These are phyloP conservation scores for Fonsecaea nubica DNA, from an alignment of 2,329 filamentous ascomycete species.

Conservation along the genomic window DNA sequence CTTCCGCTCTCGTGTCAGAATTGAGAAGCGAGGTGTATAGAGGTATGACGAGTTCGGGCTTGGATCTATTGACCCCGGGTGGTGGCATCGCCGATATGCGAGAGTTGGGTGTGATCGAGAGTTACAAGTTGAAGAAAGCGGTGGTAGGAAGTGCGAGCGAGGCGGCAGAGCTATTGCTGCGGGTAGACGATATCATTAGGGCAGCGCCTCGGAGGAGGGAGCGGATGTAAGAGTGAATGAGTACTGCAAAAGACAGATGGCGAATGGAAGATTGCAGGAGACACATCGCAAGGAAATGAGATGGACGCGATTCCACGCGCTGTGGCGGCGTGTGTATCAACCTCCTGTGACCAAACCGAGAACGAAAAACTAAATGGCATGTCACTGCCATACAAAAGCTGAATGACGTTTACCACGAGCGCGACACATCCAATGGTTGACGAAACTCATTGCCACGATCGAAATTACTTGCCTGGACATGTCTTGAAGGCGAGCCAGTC, in stretches of 20 bases:
- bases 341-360: not conserved
- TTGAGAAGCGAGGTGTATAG: constrained; percentile 94
- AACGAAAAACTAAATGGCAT: not conserved
- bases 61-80: constrained; percentile 87
- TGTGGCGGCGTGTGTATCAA: not conserved
- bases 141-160: constrained; percentile 96
- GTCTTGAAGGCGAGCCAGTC: no score
- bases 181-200: constrained; percentile 97
- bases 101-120: constrained; percentile 92
- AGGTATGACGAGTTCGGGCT: constrained; percentile 86
- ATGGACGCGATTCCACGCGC: not conserved
- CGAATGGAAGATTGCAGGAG: not conserved
- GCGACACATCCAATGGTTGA: no score
- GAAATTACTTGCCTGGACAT: no score
- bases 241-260: not conserved
- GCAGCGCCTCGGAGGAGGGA: constrained; percentile 84
- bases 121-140: constrained; percentile 98
- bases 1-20: constrained; percentile 88
- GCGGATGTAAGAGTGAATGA: constrained; percentile 64
- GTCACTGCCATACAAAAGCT: not conserved
- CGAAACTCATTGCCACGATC: no score
- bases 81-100: constrained; percentile 96
- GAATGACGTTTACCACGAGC: no score
- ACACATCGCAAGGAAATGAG: not conserved
- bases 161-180: constrained; percentile 90